Conservation (phyloP, 371 early-diverging fungal genomes). For the Syncephalastrum contaminatum region DNA sequence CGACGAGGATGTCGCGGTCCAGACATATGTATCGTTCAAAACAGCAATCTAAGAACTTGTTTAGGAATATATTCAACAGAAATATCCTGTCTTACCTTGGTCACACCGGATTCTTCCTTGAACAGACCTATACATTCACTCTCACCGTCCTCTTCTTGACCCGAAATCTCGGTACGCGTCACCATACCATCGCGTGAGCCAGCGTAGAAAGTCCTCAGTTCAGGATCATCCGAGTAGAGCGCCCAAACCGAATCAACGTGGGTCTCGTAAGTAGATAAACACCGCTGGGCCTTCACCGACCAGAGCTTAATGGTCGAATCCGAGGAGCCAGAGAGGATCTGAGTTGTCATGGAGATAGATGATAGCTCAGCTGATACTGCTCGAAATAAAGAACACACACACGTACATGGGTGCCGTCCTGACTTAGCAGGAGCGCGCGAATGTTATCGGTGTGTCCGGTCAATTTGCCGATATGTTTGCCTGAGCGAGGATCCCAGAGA, state of each 20-base stretch:
- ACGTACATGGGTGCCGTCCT: slow-evolving; percentile 82
- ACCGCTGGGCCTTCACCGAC: slow-evolving; percentile 86
- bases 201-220: slow-evolving; percentile 85
- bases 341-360: background rate
- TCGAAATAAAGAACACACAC: background rate
- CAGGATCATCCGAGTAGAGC: slow-evolving; percentile 80
- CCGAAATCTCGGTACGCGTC: slow-evolving; percentile 65
- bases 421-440: slow-evolving; percentile 81
- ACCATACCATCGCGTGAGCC: slow-evolving; percentile 91
- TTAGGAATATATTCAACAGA: background rate
- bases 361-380: background rate
- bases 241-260: slow-evolving; percentile 93
- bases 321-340: slow-evolving; percentile 89
- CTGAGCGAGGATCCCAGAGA: slow-evolving; percentile 86
- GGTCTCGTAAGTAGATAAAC: slow-evolving; percentile 82
- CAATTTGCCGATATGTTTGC: slow-evolving; percentile 72
- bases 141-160: slow-evolving; percentile 44
- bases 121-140: slow-evolving; percentile 84
- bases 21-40: slow-evolving; percentile 78
- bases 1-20: slow-evolving; percentile 89
- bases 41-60: slow-evolving; percentile 58
- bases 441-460: slow-evolving; percentile 95
- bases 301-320: slow-evolving; percentile 92
- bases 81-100: slow-evolving; percentile 52
- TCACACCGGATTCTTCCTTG: slow-evolving; percentile 78